A percentile compares a stretch with the other conserved stretches of the same genome.
phyloP scores from a whole-genome alignment of 305 asterid species.

The Solanum hybrid region DNA sequence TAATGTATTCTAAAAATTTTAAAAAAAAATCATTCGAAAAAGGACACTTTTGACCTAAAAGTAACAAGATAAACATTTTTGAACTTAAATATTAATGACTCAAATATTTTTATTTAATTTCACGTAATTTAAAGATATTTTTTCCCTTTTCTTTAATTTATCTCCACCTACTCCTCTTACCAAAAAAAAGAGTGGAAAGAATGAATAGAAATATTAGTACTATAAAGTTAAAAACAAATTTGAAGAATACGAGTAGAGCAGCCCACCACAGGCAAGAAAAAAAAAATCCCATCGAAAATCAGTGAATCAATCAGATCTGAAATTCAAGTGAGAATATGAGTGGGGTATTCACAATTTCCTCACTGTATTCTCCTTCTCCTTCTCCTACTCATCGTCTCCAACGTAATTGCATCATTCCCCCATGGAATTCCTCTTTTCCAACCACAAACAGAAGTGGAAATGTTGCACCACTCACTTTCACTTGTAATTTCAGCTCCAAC shows the following conservation, averaged over 20 bases:
- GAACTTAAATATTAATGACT: neutral
- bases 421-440: slow-evolving; percentile 19
- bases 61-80: neutral
- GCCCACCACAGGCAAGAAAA: neutral
- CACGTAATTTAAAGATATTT: neutral
- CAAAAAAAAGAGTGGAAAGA: neutral
- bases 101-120: neutral
- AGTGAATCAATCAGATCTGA: neutral
- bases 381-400: slow-evolving; percentile 4
- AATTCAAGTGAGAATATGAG: slow-evolving; percentile 17
- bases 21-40: too few relatives aligned
- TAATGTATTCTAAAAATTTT: too few relatives aligned
- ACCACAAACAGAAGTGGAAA: slow-evolving; percentile 7
- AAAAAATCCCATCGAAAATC: neutral
- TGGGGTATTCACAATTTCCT: slow-evolving; percentile 18
- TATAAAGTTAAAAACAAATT: neutral
- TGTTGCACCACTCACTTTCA: slow-evolving; percentile 15
- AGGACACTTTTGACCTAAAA: neutral
- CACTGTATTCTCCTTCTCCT: slow-evolving; percentile 5
- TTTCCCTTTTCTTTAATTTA: neutral
- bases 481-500: slow-evolving; percentile 22
- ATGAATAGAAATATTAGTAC: neutral
- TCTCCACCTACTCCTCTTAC: neutral
- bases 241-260: neutral
- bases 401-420: neutral